Evolutionary conservation across 1,139 yeast genomes (phyloP).

Genomic region (Meyerozyma smithsonii): DNA sequence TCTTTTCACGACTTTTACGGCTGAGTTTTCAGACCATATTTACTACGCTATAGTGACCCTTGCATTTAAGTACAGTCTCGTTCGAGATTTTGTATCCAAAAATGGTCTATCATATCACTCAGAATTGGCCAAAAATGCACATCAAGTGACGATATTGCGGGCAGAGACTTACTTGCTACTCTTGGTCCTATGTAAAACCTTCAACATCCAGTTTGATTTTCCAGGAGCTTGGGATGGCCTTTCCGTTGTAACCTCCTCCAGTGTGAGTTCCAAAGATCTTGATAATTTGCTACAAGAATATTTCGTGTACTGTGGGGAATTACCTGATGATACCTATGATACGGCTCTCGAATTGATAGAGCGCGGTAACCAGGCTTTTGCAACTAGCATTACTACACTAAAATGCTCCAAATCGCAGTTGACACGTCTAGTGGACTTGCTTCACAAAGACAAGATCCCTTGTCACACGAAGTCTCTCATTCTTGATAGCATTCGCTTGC

Average conservation of each 20-base stretch:
- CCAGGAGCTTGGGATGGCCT: neutral
- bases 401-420: neutral
- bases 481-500: neutral
- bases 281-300: neutral
- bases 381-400: neutral
- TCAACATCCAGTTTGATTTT: neutral
- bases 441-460: neutral
- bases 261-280: neutral
- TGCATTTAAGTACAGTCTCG: slow-evolving; percentile 28
- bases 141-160: neutral
- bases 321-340: neutral
- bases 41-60: slow-evolving; percentile 27
- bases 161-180: neutral
- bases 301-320: neutral
- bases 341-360: neutral
- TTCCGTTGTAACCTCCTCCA: neutral
- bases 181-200: neutral
- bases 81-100: slow-evolving; percentile 7
- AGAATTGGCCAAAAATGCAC: neutral
- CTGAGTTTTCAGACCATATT: slow-evolving; percentile 18
- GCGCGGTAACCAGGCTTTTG: neutral
- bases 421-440: neutral
- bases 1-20: neutral
- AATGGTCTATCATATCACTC: neutral
- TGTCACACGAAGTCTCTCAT: neutral